Percentiles rank a stretch among this genome's conserved stretches.
phyloP scores from a whole-genome alignment of 2,329 filamentous ascomycete species.

The Aspergillus versicolor region DNA sequence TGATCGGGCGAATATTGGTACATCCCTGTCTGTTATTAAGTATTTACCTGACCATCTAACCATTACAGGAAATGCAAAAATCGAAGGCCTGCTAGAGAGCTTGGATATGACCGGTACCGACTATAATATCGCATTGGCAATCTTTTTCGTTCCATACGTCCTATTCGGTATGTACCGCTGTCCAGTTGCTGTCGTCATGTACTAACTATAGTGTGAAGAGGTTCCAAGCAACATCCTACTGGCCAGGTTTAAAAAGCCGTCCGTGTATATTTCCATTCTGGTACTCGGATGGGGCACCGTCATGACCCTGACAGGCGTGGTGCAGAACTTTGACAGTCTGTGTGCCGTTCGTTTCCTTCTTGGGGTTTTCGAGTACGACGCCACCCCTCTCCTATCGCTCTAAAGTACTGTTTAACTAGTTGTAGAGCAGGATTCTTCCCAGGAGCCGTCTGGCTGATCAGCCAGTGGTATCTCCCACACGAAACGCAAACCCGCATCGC shows the following conservation, averaged over 20 bases:
- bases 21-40: no score
- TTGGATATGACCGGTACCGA: slow-evolving; percentile 22
- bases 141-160: slow-evolving; percentile 13
- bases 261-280: slow-evolving; percentile 26
- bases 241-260: slow-evolving; percentile 25
- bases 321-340: not conserved
- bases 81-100: slow-evolving; percentile 22
- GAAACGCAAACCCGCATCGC: not conserved
- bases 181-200: no score
- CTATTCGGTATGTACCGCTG: slow-evolving; percentile 9
- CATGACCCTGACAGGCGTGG: not conserved
- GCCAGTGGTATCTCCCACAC: not conserved
- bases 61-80: slow-evolving; percentile 22
- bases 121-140: slow-evolving; percentile 22
- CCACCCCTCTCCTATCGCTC: not conserved
- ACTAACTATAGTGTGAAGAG: not conserved
- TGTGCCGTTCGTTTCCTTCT: slow-evolving; percentile 46
- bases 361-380: slow-evolving; percentile 37
- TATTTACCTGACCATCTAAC: no score
- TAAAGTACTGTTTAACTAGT: not conserved
- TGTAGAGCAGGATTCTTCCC: not conserved
- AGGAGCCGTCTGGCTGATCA: not conserved
- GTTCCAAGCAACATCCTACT: slow-evolving; percentile 21
- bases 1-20: slow-evolving; percentile 29
- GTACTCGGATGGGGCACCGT: slow-evolving; percentile 21